These are phyloP conservation scores for Fusarium duplospermum DNA, from an alignment of 2,329 filamentous ascomycete genomes.

Conservation along the genomic window DNA sequence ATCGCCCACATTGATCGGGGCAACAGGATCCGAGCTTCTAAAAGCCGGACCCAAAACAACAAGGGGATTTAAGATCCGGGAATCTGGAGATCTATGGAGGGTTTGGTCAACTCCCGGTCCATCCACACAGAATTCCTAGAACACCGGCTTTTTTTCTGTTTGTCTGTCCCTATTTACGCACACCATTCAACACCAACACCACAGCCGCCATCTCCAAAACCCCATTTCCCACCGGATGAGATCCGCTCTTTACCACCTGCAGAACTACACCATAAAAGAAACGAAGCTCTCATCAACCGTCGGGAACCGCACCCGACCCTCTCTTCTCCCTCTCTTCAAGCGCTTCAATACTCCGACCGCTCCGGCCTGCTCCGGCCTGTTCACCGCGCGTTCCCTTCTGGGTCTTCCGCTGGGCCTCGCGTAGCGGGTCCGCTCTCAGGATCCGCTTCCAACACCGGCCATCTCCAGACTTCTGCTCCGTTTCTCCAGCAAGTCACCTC, in stretches of 20 bases:
- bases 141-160: conserved; percentile 1
- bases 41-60: conserved; percentile 14
- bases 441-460: conserved; percentile 18
- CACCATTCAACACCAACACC: not conserved
- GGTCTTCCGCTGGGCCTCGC: conserved; percentile 34
- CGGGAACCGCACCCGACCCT: conserved; percentile 16
- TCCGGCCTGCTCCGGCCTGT: conserved; percentile 40
- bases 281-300: conserved; percentile 12
- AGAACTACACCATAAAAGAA: conserved; percentile 16
- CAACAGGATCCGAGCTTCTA: conserved; percentile 24
- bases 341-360: conserved; percentile 17
- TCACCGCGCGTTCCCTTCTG: conserved; percentile 30
- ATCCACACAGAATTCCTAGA: not conserved
- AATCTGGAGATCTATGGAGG: conserved; percentile 10
- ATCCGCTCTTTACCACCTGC: not conserved
- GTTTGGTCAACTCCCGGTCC: conserved; percentile 10
- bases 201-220: not conserved
- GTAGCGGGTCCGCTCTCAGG: conserved; percentile 30
- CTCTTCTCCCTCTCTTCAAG: conserved; percentile 4
- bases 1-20: conserved; percentile 9
- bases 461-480: conserved; percentile 18
- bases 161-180: not conserved
- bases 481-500: conserved; percentile 28
- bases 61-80: conserved; percentile 1
- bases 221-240: not conserved